Conservation (phyloP, 176 grass and related monocot genomes). For the Elymus sibiricus region DNA sequence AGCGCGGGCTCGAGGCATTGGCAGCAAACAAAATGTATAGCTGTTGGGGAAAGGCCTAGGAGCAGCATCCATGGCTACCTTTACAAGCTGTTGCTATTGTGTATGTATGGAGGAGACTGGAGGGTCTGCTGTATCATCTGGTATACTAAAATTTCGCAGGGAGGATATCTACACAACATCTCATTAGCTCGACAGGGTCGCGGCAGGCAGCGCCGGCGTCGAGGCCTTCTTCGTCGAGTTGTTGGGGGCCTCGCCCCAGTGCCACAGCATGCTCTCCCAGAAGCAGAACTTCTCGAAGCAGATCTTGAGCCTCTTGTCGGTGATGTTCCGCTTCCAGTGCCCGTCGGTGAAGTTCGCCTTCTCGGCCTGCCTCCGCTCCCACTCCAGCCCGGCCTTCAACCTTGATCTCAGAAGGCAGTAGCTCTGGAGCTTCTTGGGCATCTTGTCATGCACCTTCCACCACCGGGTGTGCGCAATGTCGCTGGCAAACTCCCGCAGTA, state of each 20-base stretch:
- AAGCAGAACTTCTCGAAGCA: constrained; percentile 91
- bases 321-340: constrained; percentile 73
- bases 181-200: constrained; percentile 34
- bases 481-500: constrained; percentile 75
- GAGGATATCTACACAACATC: constrained; percentile 39
- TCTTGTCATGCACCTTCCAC: constrained; percentile 84
- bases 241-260: constrained; percentile 77
- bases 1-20: constrained; percentile 10
- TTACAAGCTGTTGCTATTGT: constrained; percentile 62
- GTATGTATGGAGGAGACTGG: constrained; percentile 36
- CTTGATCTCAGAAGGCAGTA: constrained; percentile 79
- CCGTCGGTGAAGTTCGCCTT: constrained; percentile 76
- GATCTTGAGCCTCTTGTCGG: constrained; percentile 58
- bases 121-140: constrained; percentile 23
- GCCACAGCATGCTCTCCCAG: constrained; percentile 95
- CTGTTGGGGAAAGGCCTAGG: constrained; percentile 28
- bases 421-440: constrained; percentile 71
- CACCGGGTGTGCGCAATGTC: constrained; percentile 69
- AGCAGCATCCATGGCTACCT: constrained; percentile 36
- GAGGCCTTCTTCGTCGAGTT: constrained; percentile 43
- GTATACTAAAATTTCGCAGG: constrained; percentile 39
- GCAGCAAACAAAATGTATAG: constrained; percentile 34
- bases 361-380: constrained; percentile 72
- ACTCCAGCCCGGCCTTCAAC: constrained; percentile 85
- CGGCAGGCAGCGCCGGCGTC: not conserved